Conservation (phyloP, 2,329 filamentous ascomycete genomes). For the Pleoardoris graminearum region DNA sequence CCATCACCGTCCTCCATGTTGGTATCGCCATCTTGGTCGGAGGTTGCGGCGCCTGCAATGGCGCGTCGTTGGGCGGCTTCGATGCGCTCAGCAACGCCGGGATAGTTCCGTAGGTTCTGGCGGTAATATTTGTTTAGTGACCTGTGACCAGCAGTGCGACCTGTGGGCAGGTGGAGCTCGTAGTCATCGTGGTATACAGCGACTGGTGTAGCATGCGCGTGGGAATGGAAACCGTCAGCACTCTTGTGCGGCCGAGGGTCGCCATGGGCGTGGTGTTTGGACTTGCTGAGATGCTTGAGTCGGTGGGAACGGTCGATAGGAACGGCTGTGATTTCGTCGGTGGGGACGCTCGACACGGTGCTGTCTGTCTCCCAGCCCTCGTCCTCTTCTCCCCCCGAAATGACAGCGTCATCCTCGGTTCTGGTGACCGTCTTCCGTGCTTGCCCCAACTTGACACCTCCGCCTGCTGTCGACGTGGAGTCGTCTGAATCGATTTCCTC, state of each 20-base stretch:
- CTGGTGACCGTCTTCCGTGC: conserved; percentile 56
- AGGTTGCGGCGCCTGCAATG: conserved; percentile 49
- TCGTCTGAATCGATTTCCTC: conserved; percentile 52
- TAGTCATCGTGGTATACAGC: conserved; percentile 90
- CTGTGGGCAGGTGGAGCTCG: conserved; percentile 89
- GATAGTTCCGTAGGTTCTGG: conserved; percentile 87
- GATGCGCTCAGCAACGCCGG: conserved; percentile 74
- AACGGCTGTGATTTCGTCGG: conserved; percentile 78
- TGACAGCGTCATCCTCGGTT: conserved; percentile 40
- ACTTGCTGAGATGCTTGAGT: conserved; percentile 71
- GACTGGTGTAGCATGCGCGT: conserved; percentile 71
- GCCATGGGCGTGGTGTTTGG: conserved; percentile 73
- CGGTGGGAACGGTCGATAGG: conserved; percentile 74
- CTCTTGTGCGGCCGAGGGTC: conserved; percentile 74
- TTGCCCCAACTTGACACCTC: conserved; percentile 71
- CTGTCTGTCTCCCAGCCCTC: conserved; percentile 97
- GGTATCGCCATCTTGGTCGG: conserved; percentile 44
- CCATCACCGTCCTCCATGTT: conserved; percentile 37
- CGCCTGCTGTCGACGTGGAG: conserved; percentile 49
- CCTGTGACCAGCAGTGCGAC: conserved; percentile 85
- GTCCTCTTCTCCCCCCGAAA: conserved; percentile 62
- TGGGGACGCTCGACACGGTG: conserved; percentile 81
- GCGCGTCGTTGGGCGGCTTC: conserved; percentile 69
- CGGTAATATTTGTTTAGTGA: conserved; percentile 86
- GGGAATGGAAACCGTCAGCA: conserved; percentile 78